Base-by-base conservation (phyloP, 345 rosid genomes). In the Melastoma malabathricum region DNA sequence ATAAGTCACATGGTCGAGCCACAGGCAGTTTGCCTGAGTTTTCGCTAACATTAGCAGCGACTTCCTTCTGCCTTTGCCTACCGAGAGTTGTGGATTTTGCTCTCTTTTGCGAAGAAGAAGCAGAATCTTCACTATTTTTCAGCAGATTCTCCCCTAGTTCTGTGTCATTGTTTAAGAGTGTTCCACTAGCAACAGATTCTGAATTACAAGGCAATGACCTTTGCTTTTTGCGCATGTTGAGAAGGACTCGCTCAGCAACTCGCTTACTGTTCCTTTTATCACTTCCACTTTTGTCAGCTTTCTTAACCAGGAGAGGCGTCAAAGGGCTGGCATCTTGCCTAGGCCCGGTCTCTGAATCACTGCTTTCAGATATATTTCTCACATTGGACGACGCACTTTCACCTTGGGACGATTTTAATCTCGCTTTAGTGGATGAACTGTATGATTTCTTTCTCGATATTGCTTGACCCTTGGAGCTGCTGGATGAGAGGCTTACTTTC, bases 331-430 rank as follows among this genome's bases (percentile, higher is more conserved):
- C 68, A 54, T 75, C 88, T 43, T 68, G 84, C 63, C 58, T 66
- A 39, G 72, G 74, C 62, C 86, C 87, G 20, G 64, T 74, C 70
- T 84, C 98, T 43, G 97, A 88, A 57, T 88, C 98, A 55, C 98
- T 92, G 64, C 94, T 77, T 56, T 73, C 97, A 61, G 83, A 72
- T 54, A 70, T 50, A 59, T 70, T 75, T 75, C 79, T 85, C n/a
- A 72, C 90, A 70, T 78, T 93, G 56, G 95, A 88, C 5, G 95
- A 88, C 17, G 99, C 94, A 74, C 95, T 88, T 75, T 88, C 97
- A 69, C 86, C 77, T 64, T 79, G 88, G 72, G 68, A 61, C 54
- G 88, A 73, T 59, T 81, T 88, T 46, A 61, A 38, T 62, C 75
- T 76, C 69, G 58, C 79, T 60, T 72, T 68, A 44, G 61, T 58